phyloP scores from a whole-genome alignment of 2,329 filamentous ascomycete species.

The Chrysosporium keratinophilum region DNA sequence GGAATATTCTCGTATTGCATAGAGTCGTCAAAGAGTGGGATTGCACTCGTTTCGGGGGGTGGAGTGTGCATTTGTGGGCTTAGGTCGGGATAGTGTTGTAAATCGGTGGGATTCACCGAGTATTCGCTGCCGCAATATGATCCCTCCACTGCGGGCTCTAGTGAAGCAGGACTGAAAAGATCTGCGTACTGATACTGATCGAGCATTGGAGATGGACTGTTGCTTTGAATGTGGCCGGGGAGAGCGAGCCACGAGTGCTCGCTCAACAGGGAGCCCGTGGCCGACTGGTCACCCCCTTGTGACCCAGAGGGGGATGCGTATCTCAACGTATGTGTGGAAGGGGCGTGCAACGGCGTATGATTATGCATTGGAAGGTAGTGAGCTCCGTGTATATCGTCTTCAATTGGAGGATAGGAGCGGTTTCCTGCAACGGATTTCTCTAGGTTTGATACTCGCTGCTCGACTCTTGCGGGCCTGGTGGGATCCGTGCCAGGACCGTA shows the following conservation, averaged over 20 bases:
- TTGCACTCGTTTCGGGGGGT: neutral
- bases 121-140: conserved; percentile 17
- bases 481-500: neutral
- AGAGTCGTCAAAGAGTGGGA: neutral
- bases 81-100: conserved; percentile 21
- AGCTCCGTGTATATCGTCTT: conserved; percentile 9
- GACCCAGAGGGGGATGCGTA: conserved; percentile 16
- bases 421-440: conserved; percentile 11
- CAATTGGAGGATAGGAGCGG: conserved; percentile 1
- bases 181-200: conserved; percentile 12
- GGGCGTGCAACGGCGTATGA: neutral
- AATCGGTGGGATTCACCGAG: conserved; percentile 16
- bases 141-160: conserved; percentile 7
- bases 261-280: conserved; percentile 13
- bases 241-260: conserved; percentile 16
- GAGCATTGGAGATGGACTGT: conserved; percentile 11
- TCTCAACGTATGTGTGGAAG: conserved; percentile 5
- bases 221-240: conserved; percentile 7
- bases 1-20: neutral
- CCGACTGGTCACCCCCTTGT: conserved; percentile 15
- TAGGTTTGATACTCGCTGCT: conserved; percentile 14
- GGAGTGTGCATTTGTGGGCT: conserved; percentile 14
- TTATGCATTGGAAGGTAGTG: conserved; percentile 9
- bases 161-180: conserved; percentile 2
- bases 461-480: conserved; percentile 8